These are phyloP conservation scores for Allium sativum DNA, from an alignment of 106 monocot genomes.

Conservation along the genomic window DNA sequence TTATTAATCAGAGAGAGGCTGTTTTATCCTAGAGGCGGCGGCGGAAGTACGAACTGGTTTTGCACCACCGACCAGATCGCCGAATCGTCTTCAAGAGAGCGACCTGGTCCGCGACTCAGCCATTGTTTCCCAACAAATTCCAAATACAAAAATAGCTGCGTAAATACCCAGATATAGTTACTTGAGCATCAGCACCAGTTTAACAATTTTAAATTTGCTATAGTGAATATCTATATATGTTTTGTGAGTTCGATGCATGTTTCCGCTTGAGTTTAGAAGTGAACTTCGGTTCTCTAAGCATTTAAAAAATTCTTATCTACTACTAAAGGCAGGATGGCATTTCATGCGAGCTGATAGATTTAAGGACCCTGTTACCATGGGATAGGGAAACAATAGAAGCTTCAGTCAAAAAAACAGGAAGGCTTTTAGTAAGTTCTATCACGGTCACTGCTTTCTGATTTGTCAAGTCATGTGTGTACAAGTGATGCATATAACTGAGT, in stretches of 20 bases:
- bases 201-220: no score
- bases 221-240: no score
- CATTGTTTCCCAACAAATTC: no score
- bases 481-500: conserved; percentile 2
- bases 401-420: conserved; percentile 86
- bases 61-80: no score
- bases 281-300: not conserved
- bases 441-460: not conserved
- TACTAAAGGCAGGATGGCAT: conserved; percentile 64
- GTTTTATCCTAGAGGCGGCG: no score
- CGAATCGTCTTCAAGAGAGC: no score
- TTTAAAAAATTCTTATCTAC: not conserved
- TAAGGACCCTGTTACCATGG: conserved; percentile 88
- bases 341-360: conserved; percentile 91
- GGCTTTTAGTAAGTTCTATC: conserved; percentile 48
- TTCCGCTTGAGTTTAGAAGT: no score
- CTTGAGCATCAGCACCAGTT: no score
- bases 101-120: no score
- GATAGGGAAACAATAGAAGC: conserved; percentile 89
- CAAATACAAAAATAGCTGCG: not conserved
- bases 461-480: not conserved
- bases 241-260: not conserved
- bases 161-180: not conserved
- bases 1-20: no score
- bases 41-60: no score